phyloP scores from a whole-genome alignment of 2,329 filamentous ascomycete species.

The Fusarium sp. region DNA sequence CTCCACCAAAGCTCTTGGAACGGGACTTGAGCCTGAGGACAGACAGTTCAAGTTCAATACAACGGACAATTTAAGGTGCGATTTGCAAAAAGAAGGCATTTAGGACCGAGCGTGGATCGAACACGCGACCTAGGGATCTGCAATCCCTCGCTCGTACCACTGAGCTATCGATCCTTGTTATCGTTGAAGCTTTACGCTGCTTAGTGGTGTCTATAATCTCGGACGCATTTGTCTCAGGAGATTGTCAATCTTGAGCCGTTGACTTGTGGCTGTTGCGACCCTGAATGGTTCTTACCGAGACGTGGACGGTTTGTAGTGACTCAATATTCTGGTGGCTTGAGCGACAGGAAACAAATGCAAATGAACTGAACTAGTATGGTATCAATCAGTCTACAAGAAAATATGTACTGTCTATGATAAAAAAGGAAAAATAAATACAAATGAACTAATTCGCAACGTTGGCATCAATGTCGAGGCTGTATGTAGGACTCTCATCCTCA shows the following conservation, averaged over 20 bases:
- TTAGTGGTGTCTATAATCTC: neutral
- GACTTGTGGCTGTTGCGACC: too few relatives aligned
- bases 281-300: too few relatives aligned
- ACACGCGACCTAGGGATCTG: constrained; percentile 9
- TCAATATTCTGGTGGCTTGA: neutral
- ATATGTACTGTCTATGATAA: too few relatives aligned
- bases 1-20: neutral
- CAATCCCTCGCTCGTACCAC: constrained; percentile 12
- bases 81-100: neutral
- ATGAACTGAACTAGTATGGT: neutral
- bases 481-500: neutral
- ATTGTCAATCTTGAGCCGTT: neutral
- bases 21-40: neutral
- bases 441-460: neutral
- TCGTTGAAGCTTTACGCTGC: neutral
- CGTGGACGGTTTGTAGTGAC: neutral
- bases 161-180: constrained; percentile 7
- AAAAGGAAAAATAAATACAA: neutral
- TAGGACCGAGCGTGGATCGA: constrained; percentile 7
- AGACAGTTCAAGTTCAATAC: neutral
- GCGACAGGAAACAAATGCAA: neutral
- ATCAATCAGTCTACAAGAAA: neutral
- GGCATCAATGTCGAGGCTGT: neutral
- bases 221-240: fast-evolving
- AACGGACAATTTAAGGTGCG: too few relatives aligned